Percentiles rank a stretch among this genome's conserved stretches.
Conservation (phyloP, 441 rosid genomes). For the Breynia disticha region DNA sequence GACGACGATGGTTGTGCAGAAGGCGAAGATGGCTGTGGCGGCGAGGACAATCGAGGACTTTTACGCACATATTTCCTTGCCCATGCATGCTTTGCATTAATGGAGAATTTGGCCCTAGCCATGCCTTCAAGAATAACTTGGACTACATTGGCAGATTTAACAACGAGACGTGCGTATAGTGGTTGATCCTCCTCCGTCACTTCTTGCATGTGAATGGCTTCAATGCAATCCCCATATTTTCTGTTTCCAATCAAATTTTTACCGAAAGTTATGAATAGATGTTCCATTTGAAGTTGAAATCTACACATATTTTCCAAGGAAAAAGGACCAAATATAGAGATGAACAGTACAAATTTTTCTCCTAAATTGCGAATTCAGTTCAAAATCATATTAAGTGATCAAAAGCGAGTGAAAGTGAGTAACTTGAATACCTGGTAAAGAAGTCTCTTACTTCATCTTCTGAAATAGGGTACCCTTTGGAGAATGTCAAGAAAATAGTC, state of each 20-base stretch:
- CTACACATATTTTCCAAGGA: too few relatives aligned
- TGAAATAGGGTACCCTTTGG: constrained; percentile 54
- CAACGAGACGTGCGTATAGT: constrained; percentile 47
- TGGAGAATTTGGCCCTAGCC: constrained; percentile 41
- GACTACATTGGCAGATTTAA: constrained; percentile 22
- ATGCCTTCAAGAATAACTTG: constrained; percentile 22
- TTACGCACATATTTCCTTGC: constrained; percentile 49
- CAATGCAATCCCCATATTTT: constrained; percentile 44
- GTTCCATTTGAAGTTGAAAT: too few relatives aligned
- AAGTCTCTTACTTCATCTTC: constrained; percentile 38
- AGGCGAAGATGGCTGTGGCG: constrained; percentile 5
- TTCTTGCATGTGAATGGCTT: constrained; percentile 47
- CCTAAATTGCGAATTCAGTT: background rate
- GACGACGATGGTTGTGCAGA: background rate
- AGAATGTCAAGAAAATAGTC: constrained; percentile 71
- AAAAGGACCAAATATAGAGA: too few relatives aligned
- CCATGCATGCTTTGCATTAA: constrained; percentile 71
- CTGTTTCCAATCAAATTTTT: constrained; percentile 22
- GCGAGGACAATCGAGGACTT: background rate
- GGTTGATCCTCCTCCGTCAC: constrained; percentile 34
- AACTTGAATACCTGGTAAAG: constrained; percentile 33
- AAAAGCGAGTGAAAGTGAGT: background rate
- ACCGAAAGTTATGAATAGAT: too few relatives aligned
- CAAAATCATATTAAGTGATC: background rate
- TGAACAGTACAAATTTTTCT: background rate